Percentiles rank a stretch among this genome's conserved stretches.
These are phyloP conservation scores for Colletotrichum sp. DNA, from an alignment of 2,329 filamentous ascomycete genomes.

Conservation along the genomic window DNA sequence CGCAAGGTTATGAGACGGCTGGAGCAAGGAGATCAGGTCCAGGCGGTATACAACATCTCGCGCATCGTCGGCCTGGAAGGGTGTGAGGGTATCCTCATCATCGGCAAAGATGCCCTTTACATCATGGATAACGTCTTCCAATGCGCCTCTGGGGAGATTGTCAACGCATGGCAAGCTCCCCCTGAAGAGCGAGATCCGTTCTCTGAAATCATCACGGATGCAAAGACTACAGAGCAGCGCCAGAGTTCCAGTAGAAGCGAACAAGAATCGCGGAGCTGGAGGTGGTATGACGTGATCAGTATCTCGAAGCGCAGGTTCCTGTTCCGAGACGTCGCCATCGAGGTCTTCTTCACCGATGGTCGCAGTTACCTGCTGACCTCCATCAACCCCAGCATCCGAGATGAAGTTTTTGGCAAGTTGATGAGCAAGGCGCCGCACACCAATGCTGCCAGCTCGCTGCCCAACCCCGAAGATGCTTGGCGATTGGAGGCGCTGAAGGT, in stretches of 20 bases:
- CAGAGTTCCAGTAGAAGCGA: conserved; percentile 64
- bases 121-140: conserved; percentile 98
- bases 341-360: conserved; percentile 96
- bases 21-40: conserved; percentile 88
- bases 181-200: conserved; percentile 93
- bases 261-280: conserved; percentile 89
- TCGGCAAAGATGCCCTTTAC: conserved; percentile 91
- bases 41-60: conserved; percentile 94
- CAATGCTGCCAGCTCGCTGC: conserved; percentile 69
- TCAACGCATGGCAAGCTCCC: conserved; percentile 94
- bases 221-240: conserved; percentile 65
- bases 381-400: conserved; percentile 73
- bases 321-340: conserved; percentile 94
- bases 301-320: conserved; percentile 95
- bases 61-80: conserved; percentile 93
- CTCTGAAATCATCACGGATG: conserved; percentile 87
- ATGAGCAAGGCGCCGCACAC: conserved; percentile 82
- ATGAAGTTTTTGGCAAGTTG: conserved; percentile 82
- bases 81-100: conserved; percentile 89
- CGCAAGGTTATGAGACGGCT: conserved; percentile 95
- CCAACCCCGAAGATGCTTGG: conserved; percentile 89
- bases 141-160: conserved; percentile 91
- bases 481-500: conserved; percentile 83
- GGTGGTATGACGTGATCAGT: conserved; percentile 92
- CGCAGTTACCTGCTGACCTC: conserved; percentile 92